Base-by-base conservation (phyloP, 805 yeast genomes). In the Teunomyces atbi region DNA sequence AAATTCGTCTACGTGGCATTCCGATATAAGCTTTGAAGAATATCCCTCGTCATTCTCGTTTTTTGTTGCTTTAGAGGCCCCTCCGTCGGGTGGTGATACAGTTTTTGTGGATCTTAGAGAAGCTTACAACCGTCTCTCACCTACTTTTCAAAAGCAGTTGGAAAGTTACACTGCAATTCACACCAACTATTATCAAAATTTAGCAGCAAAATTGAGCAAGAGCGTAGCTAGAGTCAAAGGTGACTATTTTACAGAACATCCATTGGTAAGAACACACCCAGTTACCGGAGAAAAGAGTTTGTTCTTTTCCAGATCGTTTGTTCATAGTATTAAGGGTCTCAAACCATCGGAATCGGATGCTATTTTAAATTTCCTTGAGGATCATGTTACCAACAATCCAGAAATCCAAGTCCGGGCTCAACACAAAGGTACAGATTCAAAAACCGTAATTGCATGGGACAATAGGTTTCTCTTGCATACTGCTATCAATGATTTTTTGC, bases 231-330 rank as follows among this genome's bases (percentile, higher is more conserved):
- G 55, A 42, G 56, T 55, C 16, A 56, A 58, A 45, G 56, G 47
- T 8, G 59, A 52, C 26, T 49, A 54, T 40, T 54, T 52, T 39
- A 51, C 61, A 8, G 65, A 61, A 44, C 65, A 61, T 45, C 64
- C 65, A 5, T 53, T 61, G 41, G 58, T 61, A n/a, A 52, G 65
- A 48, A 59, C 62, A 7, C 64, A 61, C 41, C 65, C 65, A 3
- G 65, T 59, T 10, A 59, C 65, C 6, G 63, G 63, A 3, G 61
- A 56, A 34, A 61, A 59, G 48, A 46, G 54, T 40, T 45, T 61
- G 36, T 61, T 42, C 48, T 59, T 47, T 41, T 58, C 62, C 15
- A 45, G 61, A 26, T 59, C 48, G 12, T 59, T 59, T 39, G 50
- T 52, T 27, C 58, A 55, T 41, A 52, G 52, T 28, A 53, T 60